A percentile compares a stretch with the other conserved stretches of the same genome.
Conservation (phyloP, 805 yeast species). For the Kuraishia floccosa region DNA sequence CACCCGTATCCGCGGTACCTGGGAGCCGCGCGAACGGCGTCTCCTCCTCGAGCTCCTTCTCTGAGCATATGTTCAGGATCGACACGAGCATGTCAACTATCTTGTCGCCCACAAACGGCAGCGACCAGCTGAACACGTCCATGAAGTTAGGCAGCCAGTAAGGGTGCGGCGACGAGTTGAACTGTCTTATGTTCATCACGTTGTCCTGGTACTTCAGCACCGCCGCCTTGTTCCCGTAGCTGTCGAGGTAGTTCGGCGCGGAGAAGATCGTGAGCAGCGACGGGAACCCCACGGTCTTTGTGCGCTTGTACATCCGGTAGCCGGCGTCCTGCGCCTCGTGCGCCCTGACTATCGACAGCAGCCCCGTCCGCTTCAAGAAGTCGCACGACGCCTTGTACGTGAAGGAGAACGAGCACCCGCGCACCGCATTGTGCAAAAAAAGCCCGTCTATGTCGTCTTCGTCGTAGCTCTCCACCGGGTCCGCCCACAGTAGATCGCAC, state of each 20-base stretch:
- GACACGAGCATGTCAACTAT: slow-evolving; percentile 88
- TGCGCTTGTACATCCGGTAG: slow-evolving; percentile 84
- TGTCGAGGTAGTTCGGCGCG: slow-evolving; percentile 91
- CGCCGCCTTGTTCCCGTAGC: slow-evolving; percentile 91
- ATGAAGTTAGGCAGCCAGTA: slow-evolving; percentile 94
- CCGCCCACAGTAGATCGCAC: slow-evolving; percentile 96
- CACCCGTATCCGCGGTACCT: slow-evolving; percentile 12
- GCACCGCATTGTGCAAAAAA: slow-evolving; percentile 55
- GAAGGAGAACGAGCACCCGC: slow-evolving; percentile 91
- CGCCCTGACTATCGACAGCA: slow-evolving; percentile 82
- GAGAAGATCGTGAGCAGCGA: slow-evolving; percentile 83
- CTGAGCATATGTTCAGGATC: slow-evolving; percentile 87
- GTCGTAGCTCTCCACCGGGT: slow-evolving; percentile 87
- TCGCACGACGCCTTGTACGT: slow-evolving; percentile 75
- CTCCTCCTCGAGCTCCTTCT: slow-evolving; percentile 82
- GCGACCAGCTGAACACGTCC: slow-evolving; percentile 96
- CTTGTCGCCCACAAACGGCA: slow-evolving; percentile 95
- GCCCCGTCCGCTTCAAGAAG: slow-evolving; percentile 66
- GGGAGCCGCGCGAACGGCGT: slow-evolving; percentile 37
- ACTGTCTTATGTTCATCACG: slow-evolving; percentile 92
- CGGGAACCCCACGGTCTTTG: slow-evolving; percentile 80
- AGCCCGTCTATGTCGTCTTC: slow-evolving; percentile 23
- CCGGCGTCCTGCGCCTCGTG: slow-evolving; percentile 99
- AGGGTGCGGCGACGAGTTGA: slow-evolving; percentile 89
- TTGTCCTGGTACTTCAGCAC: slow-evolving; percentile 84